These are phyloP conservation scores for Raddia distichophylla DNA, from an alignment of 176 grass and related monocot species.

Conservation along the genomic window DNA sequence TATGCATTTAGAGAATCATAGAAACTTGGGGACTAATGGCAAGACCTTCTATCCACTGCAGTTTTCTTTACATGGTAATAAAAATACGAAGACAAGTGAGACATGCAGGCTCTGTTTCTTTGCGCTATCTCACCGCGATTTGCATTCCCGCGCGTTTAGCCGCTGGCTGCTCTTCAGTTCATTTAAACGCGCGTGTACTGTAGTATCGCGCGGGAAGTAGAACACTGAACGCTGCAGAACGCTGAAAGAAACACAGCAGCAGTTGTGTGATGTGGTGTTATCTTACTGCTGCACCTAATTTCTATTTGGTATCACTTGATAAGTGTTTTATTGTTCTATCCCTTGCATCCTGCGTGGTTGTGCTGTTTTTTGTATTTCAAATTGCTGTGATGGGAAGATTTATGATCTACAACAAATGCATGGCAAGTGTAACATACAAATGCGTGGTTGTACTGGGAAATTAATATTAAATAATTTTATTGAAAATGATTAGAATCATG, in stretches of 20 bases:
- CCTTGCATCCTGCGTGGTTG: not conserved
- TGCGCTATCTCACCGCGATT: too few relatives aligned
- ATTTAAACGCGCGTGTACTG: too few relatives aligned
- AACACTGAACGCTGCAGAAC: too few relatives aligned
- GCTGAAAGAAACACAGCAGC: too few relatives aligned
- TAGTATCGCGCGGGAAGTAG: too few relatives aligned
- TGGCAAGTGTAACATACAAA: too few relatives aligned
- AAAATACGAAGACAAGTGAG: conserved; percentile 41
- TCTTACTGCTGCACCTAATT: conserved; percentile 5
- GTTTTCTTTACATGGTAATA: too few relatives aligned
- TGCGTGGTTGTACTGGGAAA: too few relatives aligned
- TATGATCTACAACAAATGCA: not conserved
- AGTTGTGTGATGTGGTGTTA: not conserved
- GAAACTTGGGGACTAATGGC: conserved; percentile 1
- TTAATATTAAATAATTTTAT: too few relatives aligned
- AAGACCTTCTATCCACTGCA: conserved; percentile 1
- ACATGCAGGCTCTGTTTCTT: not conserved
- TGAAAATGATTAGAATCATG: too few relatives aligned
- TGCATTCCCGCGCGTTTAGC: too few relatives aligned
- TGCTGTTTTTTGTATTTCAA: not conserved
- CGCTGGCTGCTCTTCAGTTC: too few relatives aligned
- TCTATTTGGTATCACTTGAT: not conserved
- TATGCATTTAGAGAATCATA: conserved; percentile 19
- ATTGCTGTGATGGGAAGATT: not conserved
- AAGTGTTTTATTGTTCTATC: not conserved